Conservation (phyloP, 495 filamentous ascomycete genomes). For the Haplographium delicatum region DNA sequence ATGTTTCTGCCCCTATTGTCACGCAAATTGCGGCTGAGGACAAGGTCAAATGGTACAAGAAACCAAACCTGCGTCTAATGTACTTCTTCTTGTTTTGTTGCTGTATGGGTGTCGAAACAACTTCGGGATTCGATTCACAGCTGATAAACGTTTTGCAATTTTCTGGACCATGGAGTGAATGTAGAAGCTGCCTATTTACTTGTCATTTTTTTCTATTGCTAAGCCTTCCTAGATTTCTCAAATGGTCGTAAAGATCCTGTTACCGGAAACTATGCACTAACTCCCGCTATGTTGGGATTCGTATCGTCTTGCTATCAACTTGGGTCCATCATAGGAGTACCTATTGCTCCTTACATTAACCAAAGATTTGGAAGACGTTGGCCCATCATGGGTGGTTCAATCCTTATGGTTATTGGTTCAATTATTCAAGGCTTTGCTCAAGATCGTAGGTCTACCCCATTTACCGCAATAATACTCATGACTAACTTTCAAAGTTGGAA, state of each 20-base stretch:
- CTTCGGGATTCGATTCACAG: constrained; percentile 65
- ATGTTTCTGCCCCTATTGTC: constrained; percentile 36
- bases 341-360: constrained; percentile 43
- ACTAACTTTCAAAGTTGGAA: constrained; percentile 26
- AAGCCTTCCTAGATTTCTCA: constrained; percentile 8
- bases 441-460: not conserved
- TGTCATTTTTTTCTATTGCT: not conserved
- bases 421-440: not conserved
- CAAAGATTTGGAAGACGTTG: constrained; percentile 40
- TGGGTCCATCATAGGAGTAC: constrained; percentile 43
- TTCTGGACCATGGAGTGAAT: not conserved
- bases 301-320: constrained; percentile 34
- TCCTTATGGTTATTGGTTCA: constrained; percentile 43
- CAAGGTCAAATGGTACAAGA: constrained; percentile 56
- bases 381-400: constrained; percentile 44
- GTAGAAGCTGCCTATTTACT: not conserved
- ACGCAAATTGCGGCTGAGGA: constrained; percentile 51
- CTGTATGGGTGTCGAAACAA: constrained; percentile 60
- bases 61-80: constrained; percentile 53
- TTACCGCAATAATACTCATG: not conserved
- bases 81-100: constrained; percentile 62
- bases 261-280: not conserved
- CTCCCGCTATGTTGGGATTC: constrained; percentile 21
- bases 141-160: constrained; percentile 30
- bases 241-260: constrained; percentile 2